Evolutionary conservation across 2,329 filamentous ascomycete genomes (phyloP).

Genomic region (Diaporthe amygdali): DNA sequence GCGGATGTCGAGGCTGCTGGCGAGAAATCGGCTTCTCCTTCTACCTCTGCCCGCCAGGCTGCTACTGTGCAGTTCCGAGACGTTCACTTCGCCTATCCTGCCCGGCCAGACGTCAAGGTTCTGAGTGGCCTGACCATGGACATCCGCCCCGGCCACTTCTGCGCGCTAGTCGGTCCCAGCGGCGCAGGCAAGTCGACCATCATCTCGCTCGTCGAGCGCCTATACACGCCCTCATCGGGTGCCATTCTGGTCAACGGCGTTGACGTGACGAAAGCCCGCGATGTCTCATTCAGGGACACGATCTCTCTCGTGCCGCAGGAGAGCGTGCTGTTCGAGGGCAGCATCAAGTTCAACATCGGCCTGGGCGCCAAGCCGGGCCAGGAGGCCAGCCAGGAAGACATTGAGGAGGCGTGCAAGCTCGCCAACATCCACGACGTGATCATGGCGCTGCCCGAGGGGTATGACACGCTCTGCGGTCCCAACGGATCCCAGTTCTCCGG

Average conservation of each 20-base stretch:
- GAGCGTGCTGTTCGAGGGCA: conserved; percentile 47
- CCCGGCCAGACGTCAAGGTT: conserved; percentile 59
- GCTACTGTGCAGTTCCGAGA: conserved; percentile 54
- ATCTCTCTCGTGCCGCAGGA: conserved; percentile 47
- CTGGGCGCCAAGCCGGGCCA: conserved; percentile 49
- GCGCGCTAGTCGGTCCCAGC: conserved; percentile 50
- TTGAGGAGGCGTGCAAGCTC: conserved; percentile 59
- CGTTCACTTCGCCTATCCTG: conserved; percentile 66
- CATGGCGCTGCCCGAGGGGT: conserved; percentile 57
- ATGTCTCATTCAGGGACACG: conserved; percentile 38
- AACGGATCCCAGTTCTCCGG: conserved; percentile 71
- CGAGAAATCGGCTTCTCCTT: conserved; percentile 20
- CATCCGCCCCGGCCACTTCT: conserved; percentile 43
- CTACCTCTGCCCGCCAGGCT: background rate
- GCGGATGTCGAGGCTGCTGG: conserved; percentile 35
- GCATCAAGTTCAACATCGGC: conserved; percentile 44
- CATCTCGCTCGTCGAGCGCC: conserved; percentile 54
- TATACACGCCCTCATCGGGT: conserved; percentile 58
- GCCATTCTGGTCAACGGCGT: conserved; percentile 56
- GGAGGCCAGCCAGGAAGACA: conserved; percentile 51
- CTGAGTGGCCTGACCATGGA: conserved; percentile 44
- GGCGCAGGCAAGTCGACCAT: conserved; percentile 55
- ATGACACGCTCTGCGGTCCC: conserved; percentile 62
- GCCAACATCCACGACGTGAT: conserved; percentile 67
- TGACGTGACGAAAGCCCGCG: conserved; percentile 35